Evolutionary conservation across 345 rosid genomes (phyloP).

Genomic region (Aquilaria yunnanensis): DNA sequence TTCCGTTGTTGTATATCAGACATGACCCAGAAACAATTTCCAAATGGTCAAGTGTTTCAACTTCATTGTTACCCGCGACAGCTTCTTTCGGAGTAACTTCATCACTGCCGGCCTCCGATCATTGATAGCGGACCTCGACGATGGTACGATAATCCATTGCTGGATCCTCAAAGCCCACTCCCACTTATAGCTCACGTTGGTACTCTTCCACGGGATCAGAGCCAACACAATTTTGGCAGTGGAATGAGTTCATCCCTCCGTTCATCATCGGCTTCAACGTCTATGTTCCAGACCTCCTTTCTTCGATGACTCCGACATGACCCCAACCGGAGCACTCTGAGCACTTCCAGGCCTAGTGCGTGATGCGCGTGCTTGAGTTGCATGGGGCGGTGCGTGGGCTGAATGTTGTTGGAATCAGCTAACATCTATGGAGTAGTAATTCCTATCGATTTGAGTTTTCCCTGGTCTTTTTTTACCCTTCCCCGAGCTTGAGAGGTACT

Average conservation of each 20-base stretch:
- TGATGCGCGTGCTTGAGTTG: conserved; percentile 46
- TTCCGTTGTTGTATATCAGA: too few species aligned
- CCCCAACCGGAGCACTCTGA: conserved; percentile 54
- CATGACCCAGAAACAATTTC: too few species aligned
- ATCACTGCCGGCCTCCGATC: conserved; percentile 64
- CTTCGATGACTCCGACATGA: conserved; percentile 82
- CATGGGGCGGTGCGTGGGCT: conserved; percentile 28
- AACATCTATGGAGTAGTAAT: conserved; percentile 4
- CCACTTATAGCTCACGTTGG: conserved; percentile 40
- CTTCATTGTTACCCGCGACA: conserved; percentile 46
- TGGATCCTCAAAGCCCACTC: conserved; percentile 60
- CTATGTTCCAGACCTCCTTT: conserved; percentile 82
- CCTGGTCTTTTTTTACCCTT: too few species aligned
- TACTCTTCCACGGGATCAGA: conserved; percentile 83
- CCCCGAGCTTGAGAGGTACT: too few species aligned
- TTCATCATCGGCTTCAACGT: conserved; percentile 60
- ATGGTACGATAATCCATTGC: conserved; percentile 77
- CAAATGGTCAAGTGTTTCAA: conserved; percentile 61
- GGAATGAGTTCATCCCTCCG: conserved; percentile 46
- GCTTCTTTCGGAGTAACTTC: conserved; percentile 61
- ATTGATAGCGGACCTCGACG: conserved; percentile 64
- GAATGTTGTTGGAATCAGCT: conserved; percentile 69
- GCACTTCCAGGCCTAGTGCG: conserved; percentile 67
- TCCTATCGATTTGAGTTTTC: too few species aligned
- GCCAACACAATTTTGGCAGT: conserved; percentile 98